Evolutionary conservation across 768 basidiomycete species (phyloP).

Genomic region (Tulasnella sp.): DNA sequence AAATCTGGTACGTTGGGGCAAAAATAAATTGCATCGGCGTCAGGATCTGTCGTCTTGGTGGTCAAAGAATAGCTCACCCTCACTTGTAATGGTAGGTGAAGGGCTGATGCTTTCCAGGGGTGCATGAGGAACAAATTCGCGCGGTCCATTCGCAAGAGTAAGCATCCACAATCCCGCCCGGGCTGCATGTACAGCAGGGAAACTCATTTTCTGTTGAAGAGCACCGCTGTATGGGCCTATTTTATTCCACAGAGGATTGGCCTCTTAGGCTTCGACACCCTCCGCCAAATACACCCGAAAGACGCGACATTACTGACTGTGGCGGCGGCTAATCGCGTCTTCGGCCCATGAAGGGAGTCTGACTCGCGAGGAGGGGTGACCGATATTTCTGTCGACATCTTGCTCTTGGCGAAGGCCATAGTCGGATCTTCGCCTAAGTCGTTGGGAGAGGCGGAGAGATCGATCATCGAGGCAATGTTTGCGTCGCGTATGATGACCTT

Average conservation of each 20-base stretch:
- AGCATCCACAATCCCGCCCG: constrained; percentile 10
- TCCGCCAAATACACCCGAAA: constrained; percentile 51
- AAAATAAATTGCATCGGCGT: constrained; percentile 8
- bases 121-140: constrained; percentile 54
- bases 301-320: constrained; percentile 39
- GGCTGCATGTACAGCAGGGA: neutral
- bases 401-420: constrained; percentile 40
- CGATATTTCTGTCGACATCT: constrained; percentile 46
- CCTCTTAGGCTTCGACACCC: constrained; percentile 25
- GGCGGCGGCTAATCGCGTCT: constrained; percentile 22
- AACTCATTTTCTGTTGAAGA: constrained; percentile 55
- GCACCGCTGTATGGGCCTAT: constrained; percentile 27
- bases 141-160: constrained; percentile 34
- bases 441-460: constrained; percentile 36
- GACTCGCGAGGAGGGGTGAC: constrained; percentile 21
- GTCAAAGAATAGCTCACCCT: constrained; percentile 36
- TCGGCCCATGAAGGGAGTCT: constrained; percentile 9
- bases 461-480: constrained; percentile 37
- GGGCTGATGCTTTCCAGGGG: constrained; percentile 49
- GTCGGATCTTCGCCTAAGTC: constrained; percentile 40
- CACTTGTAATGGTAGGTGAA: constrained; percentile 44
- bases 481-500: constrained; percentile 48
- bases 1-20: constrained; percentile 42
- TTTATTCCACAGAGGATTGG: constrained; percentile 49
- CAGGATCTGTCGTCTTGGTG: neutral